These are phyloP conservation scores for Rhododendron molle DNA, from an alignment of 148 eudicot species.

Conservation along the genomic window DNA sequence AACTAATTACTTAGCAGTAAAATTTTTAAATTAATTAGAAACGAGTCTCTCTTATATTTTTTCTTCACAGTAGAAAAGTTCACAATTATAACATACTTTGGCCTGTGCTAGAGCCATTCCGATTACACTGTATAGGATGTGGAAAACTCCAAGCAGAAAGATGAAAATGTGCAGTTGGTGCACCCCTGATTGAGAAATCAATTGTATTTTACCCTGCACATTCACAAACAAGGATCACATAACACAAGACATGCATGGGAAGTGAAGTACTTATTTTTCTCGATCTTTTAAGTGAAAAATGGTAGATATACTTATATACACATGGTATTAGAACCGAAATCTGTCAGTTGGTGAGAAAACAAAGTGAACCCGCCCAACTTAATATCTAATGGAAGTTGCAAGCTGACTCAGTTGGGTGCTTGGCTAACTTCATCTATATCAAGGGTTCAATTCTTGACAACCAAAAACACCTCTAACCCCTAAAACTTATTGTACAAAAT, in stretches of 20 bases:
- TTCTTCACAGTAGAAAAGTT: neutral
- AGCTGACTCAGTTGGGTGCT: neutral
- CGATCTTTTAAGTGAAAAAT: neutral
- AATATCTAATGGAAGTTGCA: neutral
- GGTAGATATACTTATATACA: neutral
- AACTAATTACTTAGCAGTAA: neutral
- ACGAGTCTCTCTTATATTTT: neutral
- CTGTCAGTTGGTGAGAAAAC: neutral
- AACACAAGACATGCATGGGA: neutral
- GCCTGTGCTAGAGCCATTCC: constrained; percentile 26
- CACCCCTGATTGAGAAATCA: constrained; percentile 18
- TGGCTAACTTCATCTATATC: neutral
- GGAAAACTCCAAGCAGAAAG: constrained; percentile 25
- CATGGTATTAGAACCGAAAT: too few relatives aligned
- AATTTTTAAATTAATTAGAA: neutral
- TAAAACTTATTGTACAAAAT: too few relatives aligned
- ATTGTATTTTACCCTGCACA: constrained; percentile 17
- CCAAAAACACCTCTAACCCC: neutral
- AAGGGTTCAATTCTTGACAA: neutral
- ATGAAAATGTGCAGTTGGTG: constrained; percentile 33
- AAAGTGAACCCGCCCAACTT: neutral
- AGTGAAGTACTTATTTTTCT: neutral
- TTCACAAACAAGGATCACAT: neutral
- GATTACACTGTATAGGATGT: constrained; percentile 20
- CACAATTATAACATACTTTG: constrained; percentile 10